A percentile compares a stretch with the other conserved stretches of the same genome.
phyloP scores from a whole-genome alignment of 108 stramenopile genomes.

The Craspedostauros australis region DNA sequence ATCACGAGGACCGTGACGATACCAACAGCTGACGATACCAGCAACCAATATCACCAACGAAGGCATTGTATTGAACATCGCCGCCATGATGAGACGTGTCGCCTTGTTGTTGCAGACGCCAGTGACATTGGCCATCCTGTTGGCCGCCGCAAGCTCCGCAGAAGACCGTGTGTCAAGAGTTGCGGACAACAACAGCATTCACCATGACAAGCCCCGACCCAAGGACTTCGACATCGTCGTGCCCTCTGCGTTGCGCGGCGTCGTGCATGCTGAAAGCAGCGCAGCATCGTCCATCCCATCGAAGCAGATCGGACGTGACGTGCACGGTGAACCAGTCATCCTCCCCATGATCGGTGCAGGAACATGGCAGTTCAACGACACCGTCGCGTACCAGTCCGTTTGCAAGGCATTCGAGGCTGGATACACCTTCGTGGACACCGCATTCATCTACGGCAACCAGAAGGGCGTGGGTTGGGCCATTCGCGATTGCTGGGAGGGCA shows the following conservation, averaged over 20 bases:
- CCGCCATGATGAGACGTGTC: no score
- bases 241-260: not conserved
- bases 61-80: no score
- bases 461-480: conserved; percentile 44
- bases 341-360: conserved; percentile 52
- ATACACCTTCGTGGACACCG: conserved; percentile 50
- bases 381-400: conserved; percentile 43
- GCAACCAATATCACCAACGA: no score
- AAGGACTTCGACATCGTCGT: no score
- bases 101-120: no score
- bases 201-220: no score
- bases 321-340: conserved; percentile 25
- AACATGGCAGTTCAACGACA: conserved; percentile 58
- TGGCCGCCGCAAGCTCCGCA: no score
- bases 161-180: no score
- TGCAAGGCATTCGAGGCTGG: conserved; percentile 48
- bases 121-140: no score
- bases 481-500: conserved; percentile 36
- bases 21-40: no score
- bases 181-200: no score
- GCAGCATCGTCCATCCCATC: conserved; percentile 21
- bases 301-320: conserved; percentile 30
- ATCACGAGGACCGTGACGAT: no score
- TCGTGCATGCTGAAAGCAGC: not conserved
- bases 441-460: conserved; percentile 46